phyloP scores from a whole-genome alignment of 805 yeast genomes.

The Yamadazyma philogaea region DNA sequence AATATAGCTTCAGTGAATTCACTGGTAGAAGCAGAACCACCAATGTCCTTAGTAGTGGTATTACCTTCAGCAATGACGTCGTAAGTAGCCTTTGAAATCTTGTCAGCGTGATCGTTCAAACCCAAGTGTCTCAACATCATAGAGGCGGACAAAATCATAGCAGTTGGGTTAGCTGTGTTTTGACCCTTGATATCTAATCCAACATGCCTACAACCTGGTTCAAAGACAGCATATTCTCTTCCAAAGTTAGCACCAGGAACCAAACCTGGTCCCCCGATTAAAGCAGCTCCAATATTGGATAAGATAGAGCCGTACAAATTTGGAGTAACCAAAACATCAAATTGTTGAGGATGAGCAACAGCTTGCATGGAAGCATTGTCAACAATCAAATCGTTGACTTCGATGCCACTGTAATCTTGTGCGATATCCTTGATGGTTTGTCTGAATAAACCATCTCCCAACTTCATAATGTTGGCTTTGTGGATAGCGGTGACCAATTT shows the following conservation, averaged over 20 bases:
- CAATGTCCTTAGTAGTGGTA: slow-evolving; percentile 82
- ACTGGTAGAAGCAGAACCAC: slow-evolving; percentile 85
- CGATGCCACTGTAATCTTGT: slow-evolving; percentile 79
- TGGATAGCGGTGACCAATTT: slow-evolving; percentile 93
- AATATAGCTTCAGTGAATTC: slow-evolving; percentile 93
- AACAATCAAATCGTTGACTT: slow-evolving; percentile 89
- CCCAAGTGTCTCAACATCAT: slow-evolving; percentile 96
- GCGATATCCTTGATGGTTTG: slow-evolving; percentile 83
- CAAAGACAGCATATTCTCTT: slow-evolving; percentile 95
- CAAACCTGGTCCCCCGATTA: slow-evolving; percentile 96
- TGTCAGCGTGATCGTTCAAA: slow-evolving; percentile 77
- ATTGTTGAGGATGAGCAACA: slow-evolving; percentile 96
- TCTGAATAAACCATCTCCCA: slow-evolving; percentile 97
- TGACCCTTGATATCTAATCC: slow-evolving; percentile 95
- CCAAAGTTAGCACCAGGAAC: slow-evolving; percentile 99
- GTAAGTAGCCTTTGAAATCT: slow-evolving; percentile 84
- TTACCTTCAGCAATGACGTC: slow-evolving; percentile 87
- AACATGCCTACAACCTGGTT: slow-evolving; percentile 99
- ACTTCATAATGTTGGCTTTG: slow-evolving; percentile 98
- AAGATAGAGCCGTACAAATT: slow-evolving; percentile 96
- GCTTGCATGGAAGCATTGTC: slow-evolving; percentile 99
- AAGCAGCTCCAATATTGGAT: slow-evolving; percentile 97
- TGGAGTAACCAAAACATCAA: slow-evolving; percentile 96
- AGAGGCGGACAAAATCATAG: slow-evolving; percentile 87
- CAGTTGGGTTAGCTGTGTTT: slow-evolving; percentile 96